Evolutionary conservation across 306 rosid genomes (phyloP), one percentile per base, ranked within the genome.

Genomic region (Phaseolus lunatus): DNA sequence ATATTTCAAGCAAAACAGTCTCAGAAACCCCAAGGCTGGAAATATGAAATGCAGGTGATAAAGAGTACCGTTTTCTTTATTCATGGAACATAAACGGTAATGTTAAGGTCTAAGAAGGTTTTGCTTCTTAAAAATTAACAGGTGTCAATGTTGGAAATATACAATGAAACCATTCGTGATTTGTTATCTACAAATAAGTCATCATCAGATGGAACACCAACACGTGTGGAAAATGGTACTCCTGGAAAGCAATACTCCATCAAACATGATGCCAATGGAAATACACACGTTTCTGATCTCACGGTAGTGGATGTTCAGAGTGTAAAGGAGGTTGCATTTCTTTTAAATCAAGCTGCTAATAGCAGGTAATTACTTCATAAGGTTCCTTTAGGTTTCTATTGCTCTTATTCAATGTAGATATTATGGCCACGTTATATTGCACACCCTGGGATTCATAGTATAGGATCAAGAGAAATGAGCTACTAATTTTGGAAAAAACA

Each of bases 121-220:
- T 77, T 26, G 27, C 48, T 77, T 75, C 59, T 31, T 54, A 33
- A 49, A 73, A 52, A 5, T 45, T 15, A 67, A 9, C 67, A 92
- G 99, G 99, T 92, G 18, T 95, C 99, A 10, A 95, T 95, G 99
- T 78, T 95, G 92, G 99, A 95, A 85, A 95, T 95, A 79, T 95
- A 95, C 70, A 95, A 95, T 13, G 99, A 95, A 84, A 92, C 93
- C 8, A 80, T 95, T 75, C 97, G 97, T 8, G 99, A 95, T 84
- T 85, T 95, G 73, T 83, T 95, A 66, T 71, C 91, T 57, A 85
- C 93, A 16, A 92, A 85, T 76, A 87, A 79, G 82, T 77, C 90
- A 18, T 41, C 94, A 53, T 48, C 83, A 11, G 97, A 86, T 31
- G 73, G 71, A 41, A 71, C 81, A 9, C 87, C 78, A 31, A 71